Evolutionary conservation across 352 stramenopile species (phyloP).

Genomic region (Globisporangium recalcitrans): DNA sequence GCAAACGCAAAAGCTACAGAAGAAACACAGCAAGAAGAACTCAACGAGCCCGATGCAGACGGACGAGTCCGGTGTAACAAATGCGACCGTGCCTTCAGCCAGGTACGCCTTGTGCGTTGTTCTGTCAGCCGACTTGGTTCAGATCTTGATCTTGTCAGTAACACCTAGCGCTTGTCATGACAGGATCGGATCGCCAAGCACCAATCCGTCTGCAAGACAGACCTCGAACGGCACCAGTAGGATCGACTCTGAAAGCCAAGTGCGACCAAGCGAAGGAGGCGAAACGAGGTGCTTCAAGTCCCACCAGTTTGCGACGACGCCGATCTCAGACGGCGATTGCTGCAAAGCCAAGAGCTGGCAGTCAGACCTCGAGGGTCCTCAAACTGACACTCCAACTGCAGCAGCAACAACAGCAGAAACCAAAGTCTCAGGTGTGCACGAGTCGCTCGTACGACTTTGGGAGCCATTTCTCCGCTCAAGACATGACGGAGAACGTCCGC

Average conservation of each 20-base stretch:
- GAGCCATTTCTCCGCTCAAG: neutral
- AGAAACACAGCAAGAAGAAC: conserved; percentile 5
- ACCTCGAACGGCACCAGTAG: neutral
- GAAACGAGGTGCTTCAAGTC: neutral
- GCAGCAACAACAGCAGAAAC: neutral
- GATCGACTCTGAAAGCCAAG: neutral
- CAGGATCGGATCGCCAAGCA: conserved; percentile 65
- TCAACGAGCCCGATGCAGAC: conserved; percentile 42
- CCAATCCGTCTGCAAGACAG: conserved; percentile 47
- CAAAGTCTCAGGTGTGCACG: neutral
- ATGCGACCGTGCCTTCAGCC: conserved; percentile 47
- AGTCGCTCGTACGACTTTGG: conserved; percentile 12
- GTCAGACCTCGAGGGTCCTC: neutral
- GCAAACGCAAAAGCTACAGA: neutral
- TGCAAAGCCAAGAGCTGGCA: neutral
- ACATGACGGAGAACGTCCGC: neutral
- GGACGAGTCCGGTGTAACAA: conserved; percentile 51
- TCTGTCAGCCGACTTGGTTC: neutral
- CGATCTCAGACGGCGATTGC: neutral
- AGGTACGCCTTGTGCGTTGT: conserved; percentile 9
- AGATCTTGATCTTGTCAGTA: neutral
- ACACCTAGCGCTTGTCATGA: no score
- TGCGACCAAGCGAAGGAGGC: neutral
- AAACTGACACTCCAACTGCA: neutral
- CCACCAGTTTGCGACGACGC: neutral